Percentiles rank a stretch among this genome's conserved stretches.
These are phyloP conservation scores for Epichloe sibirici DNA, from an alignment of 2,329 filamentous ascomycete species.

Conservation along the genomic window DNA sequence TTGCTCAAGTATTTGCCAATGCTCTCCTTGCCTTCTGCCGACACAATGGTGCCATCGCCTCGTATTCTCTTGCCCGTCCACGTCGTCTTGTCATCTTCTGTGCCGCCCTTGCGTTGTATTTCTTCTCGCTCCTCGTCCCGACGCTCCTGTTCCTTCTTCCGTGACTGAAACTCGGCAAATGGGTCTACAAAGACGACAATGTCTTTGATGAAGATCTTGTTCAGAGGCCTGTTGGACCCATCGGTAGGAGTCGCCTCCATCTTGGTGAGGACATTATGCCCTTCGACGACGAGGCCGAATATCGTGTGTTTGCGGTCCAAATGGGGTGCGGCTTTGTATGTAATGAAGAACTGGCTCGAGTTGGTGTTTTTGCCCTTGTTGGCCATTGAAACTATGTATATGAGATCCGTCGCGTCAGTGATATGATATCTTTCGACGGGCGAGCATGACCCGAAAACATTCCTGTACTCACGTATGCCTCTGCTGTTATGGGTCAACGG, in stretches of 20 bases:
- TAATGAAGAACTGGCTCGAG: conserved; percentile 88
- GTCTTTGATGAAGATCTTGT: conserved; percentile 71
- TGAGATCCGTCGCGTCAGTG: background rate
- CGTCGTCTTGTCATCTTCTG: conserved; percentile 79
- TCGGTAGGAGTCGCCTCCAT: conserved; percentile 72
- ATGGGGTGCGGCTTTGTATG: conserved; percentile 73
- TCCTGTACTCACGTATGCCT: conserved; percentile 40
- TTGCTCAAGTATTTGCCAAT: conserved; percentile 77
- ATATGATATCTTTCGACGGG: background rate
- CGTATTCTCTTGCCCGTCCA: conserved; percentile 93
- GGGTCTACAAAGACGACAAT: conserved; percentile 84
- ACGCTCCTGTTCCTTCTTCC: conserved; percentile 53
- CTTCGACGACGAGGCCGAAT: conserved; percentile 76
- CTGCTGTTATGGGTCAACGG: conserved; percentile 71
- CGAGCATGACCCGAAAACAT: no score
- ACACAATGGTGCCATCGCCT: conserved; percentile 46
- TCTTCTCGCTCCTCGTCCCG: conserved; percentile 47
- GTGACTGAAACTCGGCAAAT: conserved; percentile 82
- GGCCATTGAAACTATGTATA: conserved; percentile 59
- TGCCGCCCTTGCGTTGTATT: conserved; percentile 52
- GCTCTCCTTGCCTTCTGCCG: conserved; percentile 26
- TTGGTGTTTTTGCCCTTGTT: conserved; percentile 99
- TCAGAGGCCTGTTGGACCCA: conserved; percentile 59
- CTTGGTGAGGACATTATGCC: conserved; percentile 54
- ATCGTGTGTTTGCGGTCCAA: conserved; percentile 96